phyloP scores from a whole-genome alignment of 2,329 filamentous ascomycete genomes.

The Fusarium zealandicum region DNA sequence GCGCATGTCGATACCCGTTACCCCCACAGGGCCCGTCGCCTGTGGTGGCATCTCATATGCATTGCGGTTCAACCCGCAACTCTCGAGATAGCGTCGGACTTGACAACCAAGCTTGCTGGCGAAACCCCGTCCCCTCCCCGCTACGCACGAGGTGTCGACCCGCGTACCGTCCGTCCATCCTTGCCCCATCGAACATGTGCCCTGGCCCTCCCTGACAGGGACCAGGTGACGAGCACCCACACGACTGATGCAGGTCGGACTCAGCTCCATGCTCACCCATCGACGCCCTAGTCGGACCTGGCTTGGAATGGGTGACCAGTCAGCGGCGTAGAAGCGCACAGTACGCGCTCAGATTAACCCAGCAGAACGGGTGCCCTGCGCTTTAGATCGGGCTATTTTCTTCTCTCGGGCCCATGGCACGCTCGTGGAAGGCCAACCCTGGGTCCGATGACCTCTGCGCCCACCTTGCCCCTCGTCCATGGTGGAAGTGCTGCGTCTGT shows the following conservation, averaged over 20 bases:
- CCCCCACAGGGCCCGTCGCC: slow-evolving; percentile 31
- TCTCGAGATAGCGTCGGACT: slow-evolving; percentile 43
- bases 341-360: slow-evolving; percentile 29
- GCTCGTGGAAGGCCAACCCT: slow-evolving; percentile 16
- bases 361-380: slow-evolving; percentile 37
- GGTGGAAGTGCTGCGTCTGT: slow-evolving; percentile 10
- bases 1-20: slow-evolving; percentile 11
- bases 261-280: slow-evolving; percentile 32
- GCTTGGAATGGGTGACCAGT: slow-evolving; percentile 33
- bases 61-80: slow-evolving; percentile 47
- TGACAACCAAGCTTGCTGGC: slow-evolving; percentile 34
- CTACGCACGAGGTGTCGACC: slow-evolving; percentile 30
- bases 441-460: slow-evolving; percentile 31
- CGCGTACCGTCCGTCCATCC: slow-evolving; percentile 22
- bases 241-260: slow-evolving; percentile 35
- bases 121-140: slow-evolving; percentile 27
- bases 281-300: slow-evolving; percentile 22
- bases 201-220: slow-evolving; percentile 25
- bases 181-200: slow-evolving; percentile 26
- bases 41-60: slow-evolving; percentile 43
- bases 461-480: slow-evolving; percentile 16
- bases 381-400: slow-evolving; percentile 37
- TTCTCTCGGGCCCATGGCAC: slow-evolving; percentile 22
- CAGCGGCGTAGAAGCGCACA: slow-evolving; percentile 30
- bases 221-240: slow-evolving; percentile 33